Evolutionary conservation across 768 basidiomycete genomes (phyloP), one percentile per base, ranked within the genome.

Genomic region (Favolaschia claudopus): DNA sequence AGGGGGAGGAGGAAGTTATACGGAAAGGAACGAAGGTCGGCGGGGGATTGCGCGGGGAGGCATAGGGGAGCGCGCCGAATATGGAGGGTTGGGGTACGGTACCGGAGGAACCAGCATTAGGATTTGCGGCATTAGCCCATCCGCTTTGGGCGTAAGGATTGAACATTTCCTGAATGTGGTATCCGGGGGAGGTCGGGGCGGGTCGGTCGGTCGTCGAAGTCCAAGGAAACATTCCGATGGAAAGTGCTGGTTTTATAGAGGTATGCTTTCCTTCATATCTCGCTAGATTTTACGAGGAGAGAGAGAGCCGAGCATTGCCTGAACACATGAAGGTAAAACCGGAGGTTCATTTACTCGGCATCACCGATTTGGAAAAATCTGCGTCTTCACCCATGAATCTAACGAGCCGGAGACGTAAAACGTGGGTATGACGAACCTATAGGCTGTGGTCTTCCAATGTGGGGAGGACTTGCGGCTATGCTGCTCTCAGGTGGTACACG

Each of bases 1-100:
- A 74, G 5, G 77, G 73, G 37, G 69, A 76, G 64, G 76, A 71
- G 15, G 73, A 69, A 38, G 75, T 73, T 70, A 84, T 82, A 20
- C 72, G 72, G 71, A 82, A 77, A 7, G 78, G 74, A 54, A 80
- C 63, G 56, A 77, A 61, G 12, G 55, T 63, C 24, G 67, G 58
- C 0, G 60, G 20, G 1, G 64, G 38, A 22, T 32, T 32, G 14
- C 27, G n/a, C 8, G 20, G 47, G 0, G 53, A 37, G 1, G 53
- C 42, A 13, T 55, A 59, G 3, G 62, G 62, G 1, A 63, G 57
- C 17, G 62, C 62, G 27, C 62, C 62, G 15, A 59, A 55, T 6
- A 63, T 44, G 1, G 62, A 59, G 17, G 62, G 62, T 24, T 63
- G 62, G 1, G 47, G 57, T 0, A 40, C 9, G 2, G 27, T 49